These are phyloP conservation scores for Fraxinus ornus DNA, from an alignment of 305 asterid genomes.

Conservation along the genomic window DNA sequence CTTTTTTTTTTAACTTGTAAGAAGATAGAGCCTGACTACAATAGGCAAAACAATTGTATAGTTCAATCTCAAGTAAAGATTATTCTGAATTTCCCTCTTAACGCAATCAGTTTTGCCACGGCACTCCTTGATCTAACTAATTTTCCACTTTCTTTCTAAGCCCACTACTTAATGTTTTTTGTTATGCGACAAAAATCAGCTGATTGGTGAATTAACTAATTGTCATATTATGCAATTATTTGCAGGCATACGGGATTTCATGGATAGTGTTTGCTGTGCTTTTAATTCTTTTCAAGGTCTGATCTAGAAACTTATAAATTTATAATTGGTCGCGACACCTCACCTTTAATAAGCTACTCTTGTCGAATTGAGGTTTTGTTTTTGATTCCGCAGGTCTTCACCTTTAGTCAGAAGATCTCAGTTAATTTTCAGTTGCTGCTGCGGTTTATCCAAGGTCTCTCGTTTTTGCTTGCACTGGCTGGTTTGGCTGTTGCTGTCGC, in stretches of 20 bases:
- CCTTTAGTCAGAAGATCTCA: slow-evolving; percentile 95
- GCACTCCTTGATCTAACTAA: background rate
- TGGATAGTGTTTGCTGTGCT: slow-evolving; percentile 87
- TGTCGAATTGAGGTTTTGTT: slow-evolving; percentile 15
- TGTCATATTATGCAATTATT: slow-evolving; percentile 10
- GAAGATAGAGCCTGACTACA: background rate
- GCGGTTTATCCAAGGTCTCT: slow-evolving; percentile 85
- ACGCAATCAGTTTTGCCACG: background rate
- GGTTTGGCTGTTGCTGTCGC: slow-evolving; percentile 72
- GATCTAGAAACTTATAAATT: slow-evolving; percentile 23
- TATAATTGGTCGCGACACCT: background rate
- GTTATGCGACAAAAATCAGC: background rate
- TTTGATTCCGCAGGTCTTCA: slow-evolving; percentile 68
- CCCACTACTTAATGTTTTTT: background rate
- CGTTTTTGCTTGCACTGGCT: slow-evolving; percentile 77
- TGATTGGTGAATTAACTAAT: slow-evolving; percentile 5
- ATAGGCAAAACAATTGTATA: background rate
- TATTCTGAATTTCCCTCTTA: background rate
- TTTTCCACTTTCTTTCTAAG: background rate
- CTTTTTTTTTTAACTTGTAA: background rate
- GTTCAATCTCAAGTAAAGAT: background rate
- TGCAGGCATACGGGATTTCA: slow-evolving; percentile 83
- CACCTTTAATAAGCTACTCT: slow-evolving; percentile 10
- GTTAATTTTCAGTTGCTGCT: slow-evolving; percentile 94
- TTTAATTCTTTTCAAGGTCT: slow-evolving; percentile 88